These are phyloP conservation scores for Penicillium roqueforti DNA, from an alignment of 495 filamentous ascomycete species.

Conservation along the genomic window DNA sequence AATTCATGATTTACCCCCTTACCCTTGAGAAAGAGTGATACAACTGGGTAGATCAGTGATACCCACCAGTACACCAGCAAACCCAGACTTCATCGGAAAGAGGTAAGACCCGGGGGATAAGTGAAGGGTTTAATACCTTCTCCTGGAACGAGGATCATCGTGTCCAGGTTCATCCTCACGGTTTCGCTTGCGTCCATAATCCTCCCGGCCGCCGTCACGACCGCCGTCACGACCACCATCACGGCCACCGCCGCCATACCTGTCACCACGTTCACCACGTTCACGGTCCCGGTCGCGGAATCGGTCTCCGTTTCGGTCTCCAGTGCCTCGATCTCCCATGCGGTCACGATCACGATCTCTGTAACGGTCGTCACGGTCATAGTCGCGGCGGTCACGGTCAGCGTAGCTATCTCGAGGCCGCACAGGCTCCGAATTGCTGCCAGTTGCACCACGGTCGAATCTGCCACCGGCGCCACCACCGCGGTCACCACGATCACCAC, in stretches of 20 bases:
- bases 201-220: constrained; percentile 58
- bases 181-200: constrained; percentile 53
- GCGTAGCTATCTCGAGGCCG: constrained; percentile 45
- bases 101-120: constrained; percentile 17
- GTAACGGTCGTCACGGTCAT: constrained; percentile 55
- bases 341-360: constrained; percentile 34
- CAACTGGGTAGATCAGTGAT: constrained; percentile 40
- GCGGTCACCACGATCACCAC: constrained; percentile 30
- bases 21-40: constrained; percentile 58
- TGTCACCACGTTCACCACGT: constrained; percentile 44
- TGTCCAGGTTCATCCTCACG: constrained; percentile 54
- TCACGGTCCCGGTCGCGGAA: constrained; percentile 54
- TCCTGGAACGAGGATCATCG: constrained; percentile 74
- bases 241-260: constrained; percentile 22
- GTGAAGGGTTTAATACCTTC: constrained; percentile 60
- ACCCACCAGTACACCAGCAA: constrained; percentile 55
- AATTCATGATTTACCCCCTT: constrained; percentile 39
- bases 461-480: constrained; percentile 36
- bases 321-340: constrained; percentile 17
- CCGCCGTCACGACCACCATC: constrained; percentile 28
- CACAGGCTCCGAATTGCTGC: constrained; percentile 54
- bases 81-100: constrained; percentile 26
- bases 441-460: constrained; percentile 46
- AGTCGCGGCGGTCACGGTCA: constrained; percentile 52
- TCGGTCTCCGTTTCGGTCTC: constrained; percentile 17